Evolutionary conservation across 2,329 filamentous ascomycete genomes (phyloP).

Genomic region (Phyllosticta paracitricarpa): DNA sequence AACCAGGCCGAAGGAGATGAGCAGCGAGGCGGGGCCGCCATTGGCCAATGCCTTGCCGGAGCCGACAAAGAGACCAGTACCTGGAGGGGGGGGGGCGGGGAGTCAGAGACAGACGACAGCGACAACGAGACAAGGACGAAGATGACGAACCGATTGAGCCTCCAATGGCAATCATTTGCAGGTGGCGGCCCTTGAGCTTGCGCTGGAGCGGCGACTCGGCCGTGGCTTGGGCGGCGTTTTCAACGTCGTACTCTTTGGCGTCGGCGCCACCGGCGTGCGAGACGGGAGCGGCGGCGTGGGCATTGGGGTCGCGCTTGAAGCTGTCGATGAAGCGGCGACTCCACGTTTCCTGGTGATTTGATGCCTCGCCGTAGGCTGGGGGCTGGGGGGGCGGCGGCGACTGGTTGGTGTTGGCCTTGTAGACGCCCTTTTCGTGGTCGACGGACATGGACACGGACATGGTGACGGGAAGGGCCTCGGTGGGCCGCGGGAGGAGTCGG

Average conservation of each 20-base stretch:
- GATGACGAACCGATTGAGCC: constrained; percentile 56
- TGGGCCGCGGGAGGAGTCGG: not conserved
- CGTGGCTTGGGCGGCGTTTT: constrained; percentile 9
- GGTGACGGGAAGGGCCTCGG: not conserved
- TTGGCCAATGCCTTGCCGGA: constrained; percentile 40
- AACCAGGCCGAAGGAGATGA: constrained; percentile 46
- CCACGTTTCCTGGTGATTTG: constrained; percentile 22
- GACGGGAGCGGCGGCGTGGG: constrained; percentile 37
- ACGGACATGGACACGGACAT: not conserved
- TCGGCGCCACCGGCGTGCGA: constrained; percentile 33
- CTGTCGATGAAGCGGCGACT: constrained; percentile 34
- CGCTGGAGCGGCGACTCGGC: constrained; percentile 60
- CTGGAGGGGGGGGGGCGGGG: constrained; percentile 11
- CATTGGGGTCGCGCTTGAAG: constrained; percentile 29
- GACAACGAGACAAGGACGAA: not conserved
- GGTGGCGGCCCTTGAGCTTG: constrained; percentile 50
- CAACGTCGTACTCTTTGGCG: constrained; percentile 36
- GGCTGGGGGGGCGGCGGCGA: constrained; percentile 1
- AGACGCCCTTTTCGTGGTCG: constrained; percentile 10
- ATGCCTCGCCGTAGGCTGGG: constrained; percentile 26
- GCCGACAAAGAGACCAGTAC: constrained; percentile 69
- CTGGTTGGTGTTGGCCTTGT: constrained; percentile 8
- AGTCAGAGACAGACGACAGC: not conserved
- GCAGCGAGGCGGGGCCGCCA: constrained; percentile 28
- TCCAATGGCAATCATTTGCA: constrained; percentile 97